A percentile compares a stretch with the other conserved stretches of the same genome.
These are phyloP conservation scores for Eremochloa ophiuroides DNA, from an alignment of 176 grass and related monocot species.

Conservation along the genomic window DNA sequence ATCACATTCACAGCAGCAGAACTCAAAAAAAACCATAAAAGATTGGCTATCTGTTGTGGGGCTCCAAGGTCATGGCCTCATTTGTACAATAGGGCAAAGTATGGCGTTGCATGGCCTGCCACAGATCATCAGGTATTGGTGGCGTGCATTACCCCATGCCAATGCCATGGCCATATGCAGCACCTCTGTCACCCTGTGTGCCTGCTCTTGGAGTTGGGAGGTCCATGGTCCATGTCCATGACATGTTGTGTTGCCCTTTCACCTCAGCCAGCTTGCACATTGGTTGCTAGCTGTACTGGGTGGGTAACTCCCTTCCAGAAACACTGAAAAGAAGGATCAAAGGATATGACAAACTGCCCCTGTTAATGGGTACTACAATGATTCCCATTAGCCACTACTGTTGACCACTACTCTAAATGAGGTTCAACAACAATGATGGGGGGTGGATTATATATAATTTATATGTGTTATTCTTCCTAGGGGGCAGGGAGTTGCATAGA, in stretches of 20 bases:
- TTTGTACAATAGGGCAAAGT: conserved; percentile 29
- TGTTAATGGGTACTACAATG: conserved; percentile 30
- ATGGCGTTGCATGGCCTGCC: conserved; percentile 35
- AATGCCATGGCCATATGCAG: conserved; percentile 22
- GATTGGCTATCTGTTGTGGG: conserved; percentile 26
- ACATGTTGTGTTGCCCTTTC: conserved; percentile 18
- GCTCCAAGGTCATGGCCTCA: conserved; percentile 34
- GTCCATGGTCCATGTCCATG: background rate
- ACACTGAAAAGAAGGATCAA: conserved; percentile 44
- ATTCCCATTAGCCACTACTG: conserved; percentile 36
- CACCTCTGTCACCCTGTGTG: background rate
- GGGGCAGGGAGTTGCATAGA: conserved; percentile 1
- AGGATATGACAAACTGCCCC: conserved; percentile 35
- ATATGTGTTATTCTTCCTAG: conserved; percentile 15
- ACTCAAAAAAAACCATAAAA: background rate
- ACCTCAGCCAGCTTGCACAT: conserved; percentile 28
- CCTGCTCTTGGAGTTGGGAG: background rate
- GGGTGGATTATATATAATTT: background rate
- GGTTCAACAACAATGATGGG: conserved; percentile 11
- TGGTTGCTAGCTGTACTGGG: conserved; percentile 5
- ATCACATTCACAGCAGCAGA: background rate
- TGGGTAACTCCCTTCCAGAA: conserved; percentile 33
- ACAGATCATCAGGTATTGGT: conserved; percentile 26
- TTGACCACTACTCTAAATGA: conserved; percentile 27
- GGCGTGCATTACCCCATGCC: background rate